phyloP scores from a whole-genome alignment of 306 rosid genomes.

The Mimosa bimucronata region DNA sequence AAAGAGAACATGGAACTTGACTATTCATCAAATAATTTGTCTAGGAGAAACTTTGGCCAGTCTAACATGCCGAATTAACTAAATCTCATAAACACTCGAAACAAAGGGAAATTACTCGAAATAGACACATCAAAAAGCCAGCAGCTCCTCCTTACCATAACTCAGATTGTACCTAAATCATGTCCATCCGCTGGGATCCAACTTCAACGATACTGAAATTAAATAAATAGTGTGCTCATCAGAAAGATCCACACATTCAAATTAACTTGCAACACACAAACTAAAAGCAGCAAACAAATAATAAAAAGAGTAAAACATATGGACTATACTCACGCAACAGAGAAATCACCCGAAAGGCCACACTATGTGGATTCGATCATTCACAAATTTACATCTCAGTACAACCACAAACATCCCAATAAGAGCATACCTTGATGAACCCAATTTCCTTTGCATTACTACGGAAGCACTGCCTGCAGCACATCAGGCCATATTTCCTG shows the following conservation, averaged over 20 bases:
- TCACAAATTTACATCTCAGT: neutral
- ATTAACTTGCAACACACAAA: neutral
- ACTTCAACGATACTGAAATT: constrained; percentile 12
- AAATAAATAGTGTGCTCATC: neutral
- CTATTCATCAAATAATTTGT: neutral
- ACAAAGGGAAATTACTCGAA: neutral
- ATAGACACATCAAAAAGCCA: neutral
- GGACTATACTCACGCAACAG: neutral
- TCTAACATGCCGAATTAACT: neutral
- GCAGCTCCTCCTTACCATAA: constrained; percentile 12
- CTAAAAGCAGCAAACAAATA: neutral
- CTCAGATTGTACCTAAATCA: neutral
- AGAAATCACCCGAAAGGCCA: neutral
- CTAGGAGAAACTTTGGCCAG: neutral
- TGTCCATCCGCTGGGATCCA: no score
- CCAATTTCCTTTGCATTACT: constrained; percentile 72
- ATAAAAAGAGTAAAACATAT: neutral
- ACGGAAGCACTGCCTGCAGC: constrained; percentile 73
- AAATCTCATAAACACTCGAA: neutral
- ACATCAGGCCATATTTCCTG: constrained; percentile 59
- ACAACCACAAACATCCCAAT: neutral
- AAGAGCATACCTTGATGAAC: constrained; percentile 49
- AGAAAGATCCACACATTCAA: neutral
- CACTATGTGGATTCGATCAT: neutral
- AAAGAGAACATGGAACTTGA: neutral